These are phyloP conservation scores for Neurospora hispaniola DNA, from an alignment of 495 filamentous ascomycete species.

Conservation along the genomic window DNA sequence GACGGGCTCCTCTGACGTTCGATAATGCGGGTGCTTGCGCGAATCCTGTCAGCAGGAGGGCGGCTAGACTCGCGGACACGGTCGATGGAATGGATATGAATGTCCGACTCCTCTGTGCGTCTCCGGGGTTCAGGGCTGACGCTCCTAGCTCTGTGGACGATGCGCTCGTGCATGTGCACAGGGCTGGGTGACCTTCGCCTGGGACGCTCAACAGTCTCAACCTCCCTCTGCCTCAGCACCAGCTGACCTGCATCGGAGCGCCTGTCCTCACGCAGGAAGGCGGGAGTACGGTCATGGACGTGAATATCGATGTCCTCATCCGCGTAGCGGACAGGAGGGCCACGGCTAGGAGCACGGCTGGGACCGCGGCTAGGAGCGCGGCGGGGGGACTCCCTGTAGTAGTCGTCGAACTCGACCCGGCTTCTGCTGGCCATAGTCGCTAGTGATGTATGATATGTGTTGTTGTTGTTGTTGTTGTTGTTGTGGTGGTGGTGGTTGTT, in stretches of 20 bases:
- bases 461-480: neutral
- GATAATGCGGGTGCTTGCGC: slow-evolving; percentile 12
- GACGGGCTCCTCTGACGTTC: slow-evolving; percentile 18
- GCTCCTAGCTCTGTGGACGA: slow-evolving; percentile 23
- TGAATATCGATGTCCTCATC: slow-evolving; percentile 28
- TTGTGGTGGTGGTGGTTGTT: neutral
- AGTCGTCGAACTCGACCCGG: slow-evolving; percentile 33
- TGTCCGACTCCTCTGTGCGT: slow-evolving; percentile 16
- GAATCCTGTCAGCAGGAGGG: slow-evolving; percentile 18
- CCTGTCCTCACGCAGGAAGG: slow-evolving; percentile 29
- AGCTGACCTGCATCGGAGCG: slow-evolving; percentile 28
- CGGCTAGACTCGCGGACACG: slow-evolving; percentile 21
- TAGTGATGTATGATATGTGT: neutral
- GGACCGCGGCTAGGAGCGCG: slow-evolving; percentile 19
- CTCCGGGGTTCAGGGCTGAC: slow-evolving; percentile 18
- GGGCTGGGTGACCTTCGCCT: slow-evolving; percentile 35
- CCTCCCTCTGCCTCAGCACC: slow-evolving; percentile 35
- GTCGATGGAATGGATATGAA: slow-evolving; percentile 19
- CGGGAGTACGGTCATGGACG: slow-evolving; percentile 30
- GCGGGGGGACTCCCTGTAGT: slow-evolving; percentile 21
- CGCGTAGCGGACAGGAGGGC: slow-evolving; percentile 24
- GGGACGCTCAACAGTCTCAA: slow-evolving; percentile 33
- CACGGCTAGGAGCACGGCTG: slow-evolving; percentile 13
- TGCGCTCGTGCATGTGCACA: slow-evolving; percentile 24
- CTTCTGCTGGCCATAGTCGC: slow-evolving; percentile 20